Percentiles rank a stretch among this genome's conserved stretches.
phyloP scores from a whole-genome alignment of 345 rosid species.

The Zanthoxylum bungeanum region DNA sequence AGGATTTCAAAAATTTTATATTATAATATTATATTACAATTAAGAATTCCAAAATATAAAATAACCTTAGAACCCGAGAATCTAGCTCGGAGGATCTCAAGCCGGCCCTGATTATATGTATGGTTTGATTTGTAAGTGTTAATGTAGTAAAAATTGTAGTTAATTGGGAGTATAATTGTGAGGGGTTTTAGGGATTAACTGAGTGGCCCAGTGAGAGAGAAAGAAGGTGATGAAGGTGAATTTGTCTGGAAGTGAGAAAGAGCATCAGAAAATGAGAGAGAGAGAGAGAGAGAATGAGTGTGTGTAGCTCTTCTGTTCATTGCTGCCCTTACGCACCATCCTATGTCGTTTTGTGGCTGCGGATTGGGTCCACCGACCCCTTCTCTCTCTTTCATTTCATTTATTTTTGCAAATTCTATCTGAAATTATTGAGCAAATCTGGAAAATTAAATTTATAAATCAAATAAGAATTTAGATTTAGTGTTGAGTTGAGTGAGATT shows the following conservation, averaged over 20 bases:
- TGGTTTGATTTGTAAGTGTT: no score
- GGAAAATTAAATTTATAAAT: slow-evolving; percentile 3
- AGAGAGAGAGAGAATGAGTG: slow-evolving; percentile 28
- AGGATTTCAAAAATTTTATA: no score
- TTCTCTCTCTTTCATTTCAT: slow-evolving; percentile 8
- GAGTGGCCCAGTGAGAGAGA: slow-evolving; percentile 18
- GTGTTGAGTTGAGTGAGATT: no score
- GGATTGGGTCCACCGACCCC: slow-evolving; percentile 85
- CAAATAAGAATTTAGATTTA: no score
- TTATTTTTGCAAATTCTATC: slow-evolving; percentile 9
- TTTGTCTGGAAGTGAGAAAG: slow-evolving; percentile 34
- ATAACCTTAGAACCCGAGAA: no score
- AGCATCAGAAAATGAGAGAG: slow-evolving; percentile 25
- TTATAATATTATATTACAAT: no score
- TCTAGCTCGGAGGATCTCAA: no score
- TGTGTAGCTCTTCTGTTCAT: slow-evolving; percentile 59
- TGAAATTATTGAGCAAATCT: slow-evolving; percentile 12
- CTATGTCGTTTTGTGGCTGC: slow-evolving; percentile 55
- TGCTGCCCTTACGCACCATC: slow-evolving; percentile 61
- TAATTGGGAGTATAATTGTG: no score
- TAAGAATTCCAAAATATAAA: no score
- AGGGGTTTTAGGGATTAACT: neutral
- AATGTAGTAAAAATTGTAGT: no score
- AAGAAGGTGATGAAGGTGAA: slow-evolving; percentile 28
- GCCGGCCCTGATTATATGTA: no score